phyloP scores from a whole-genome alignment of 495 filamentous ascomycete species.

The Venustampulla echinocandica region DNA sequence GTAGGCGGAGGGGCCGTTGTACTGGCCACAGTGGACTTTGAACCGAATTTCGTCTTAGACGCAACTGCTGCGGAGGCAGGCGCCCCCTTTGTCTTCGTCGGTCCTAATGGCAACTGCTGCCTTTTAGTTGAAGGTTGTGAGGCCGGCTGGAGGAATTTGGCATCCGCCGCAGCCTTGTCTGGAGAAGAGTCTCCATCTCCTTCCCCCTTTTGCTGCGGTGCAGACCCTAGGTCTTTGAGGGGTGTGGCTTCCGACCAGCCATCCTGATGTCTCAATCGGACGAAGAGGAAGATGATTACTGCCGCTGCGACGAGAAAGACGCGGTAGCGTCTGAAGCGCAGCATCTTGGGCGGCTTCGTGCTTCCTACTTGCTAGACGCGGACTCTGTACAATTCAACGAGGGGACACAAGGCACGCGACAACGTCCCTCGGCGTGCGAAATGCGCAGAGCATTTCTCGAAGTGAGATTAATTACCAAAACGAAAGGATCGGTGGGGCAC shows the following conservation, averaged over 20 bases:
- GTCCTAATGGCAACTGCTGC: background rate
- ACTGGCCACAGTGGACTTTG: background rate
- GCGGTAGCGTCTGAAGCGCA: conserved; percentile 69
- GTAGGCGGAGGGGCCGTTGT: conserved; percentile 14
- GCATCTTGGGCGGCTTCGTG: conserved; percentile 38
- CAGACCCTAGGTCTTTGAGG: conserved; percentile 2
- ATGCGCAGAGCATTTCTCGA: no score
- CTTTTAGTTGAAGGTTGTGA: background rate
- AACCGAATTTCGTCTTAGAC: background rate
- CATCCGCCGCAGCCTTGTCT: background rate
- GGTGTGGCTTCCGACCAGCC: conserved; percentile 19
- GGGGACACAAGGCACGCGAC: background rate
- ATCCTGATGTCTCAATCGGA: conserved; percentile 43
- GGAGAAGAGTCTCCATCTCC: conserved; percentile 2
- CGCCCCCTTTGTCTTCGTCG: background rate
- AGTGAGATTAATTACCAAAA: no score
- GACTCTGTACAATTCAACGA: background rate
- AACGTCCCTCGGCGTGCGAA: no score
- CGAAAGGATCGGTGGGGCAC: no score
- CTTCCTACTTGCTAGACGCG: background rate
- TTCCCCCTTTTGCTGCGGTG: conserved; percentile 1
- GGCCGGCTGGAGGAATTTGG: background rate
- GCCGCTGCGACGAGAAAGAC: conserved; percentile 63
- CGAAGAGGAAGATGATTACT: conserved; percentile 52
- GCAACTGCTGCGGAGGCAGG: background rate